Conservation (phyloP, 2,329 filamentous ascomycete genomes). For the Fusarium sp. region DNA sequence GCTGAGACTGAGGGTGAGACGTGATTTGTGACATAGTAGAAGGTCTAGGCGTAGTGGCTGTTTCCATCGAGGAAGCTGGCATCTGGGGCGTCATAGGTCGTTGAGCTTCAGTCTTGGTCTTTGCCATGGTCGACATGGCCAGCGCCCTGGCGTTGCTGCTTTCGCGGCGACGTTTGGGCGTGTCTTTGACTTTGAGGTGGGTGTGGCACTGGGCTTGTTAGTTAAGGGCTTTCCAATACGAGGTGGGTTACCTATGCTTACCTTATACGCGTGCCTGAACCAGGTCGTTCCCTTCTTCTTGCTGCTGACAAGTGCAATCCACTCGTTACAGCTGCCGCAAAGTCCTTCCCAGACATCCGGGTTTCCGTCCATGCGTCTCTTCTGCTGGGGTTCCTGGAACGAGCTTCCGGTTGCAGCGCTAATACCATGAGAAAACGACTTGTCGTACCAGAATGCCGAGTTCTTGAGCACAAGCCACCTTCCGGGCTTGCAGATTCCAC, state of each 20-base stretch:
- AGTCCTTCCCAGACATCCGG: constrained; percentile 86
- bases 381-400: constrained; percentile 83
- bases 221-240: constrained; percentile 6
- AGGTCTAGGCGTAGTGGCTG: constrained; percentile 48
- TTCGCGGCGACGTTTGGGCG: constrained; percentile 77
- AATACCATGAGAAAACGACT: constrained; percentile 90
- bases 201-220: constrained; percentile 72
- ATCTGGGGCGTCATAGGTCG: constrained; percentile 53
- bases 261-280: constrained; percentile 92
- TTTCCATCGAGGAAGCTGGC: constrained; percentile 41
- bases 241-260: constrained; percentile 55
- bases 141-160: constrained; percentile 66
- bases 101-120: constrained; percentile 63
- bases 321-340: constrained; percentile 83
- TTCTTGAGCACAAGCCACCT: constrained; percentile 92
- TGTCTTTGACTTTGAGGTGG: constrained; percentile 79
- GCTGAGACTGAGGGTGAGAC: constrained; percentile 48
- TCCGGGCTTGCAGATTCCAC: constrained; percentile 87
- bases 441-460: constrained; percentile 94
- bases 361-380: constrained; percentile 82
- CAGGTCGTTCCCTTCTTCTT: constrained; percentile 95
- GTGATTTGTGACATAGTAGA: constrained; percentile 49
- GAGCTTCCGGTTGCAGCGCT: constrained; percentile 84
- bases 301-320: constrained; percentile 85
- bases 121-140: constrained; percentile 61